A percentile compares a stretch with the other conserved stretches of the same genome.
These are phyloP conservation scores for Quercus agrifolia DNA, from an alignment of 306 rosid genomes.

Conservation along the genomic window DNA sequence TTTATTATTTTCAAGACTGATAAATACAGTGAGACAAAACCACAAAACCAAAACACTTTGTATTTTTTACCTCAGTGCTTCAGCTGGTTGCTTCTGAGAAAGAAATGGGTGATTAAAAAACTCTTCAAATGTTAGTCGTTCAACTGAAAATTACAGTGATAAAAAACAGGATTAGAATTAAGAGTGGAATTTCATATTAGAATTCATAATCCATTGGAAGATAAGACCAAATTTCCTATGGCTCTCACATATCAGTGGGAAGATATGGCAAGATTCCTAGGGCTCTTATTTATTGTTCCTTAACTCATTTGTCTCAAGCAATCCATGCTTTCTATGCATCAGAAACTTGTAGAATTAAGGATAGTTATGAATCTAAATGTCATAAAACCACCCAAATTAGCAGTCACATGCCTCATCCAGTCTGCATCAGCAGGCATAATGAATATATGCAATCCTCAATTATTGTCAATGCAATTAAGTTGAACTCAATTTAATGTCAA, in stretches of 20 bases:
- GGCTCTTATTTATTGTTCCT: neutral
- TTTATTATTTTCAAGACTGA: conserved; percentile 20
- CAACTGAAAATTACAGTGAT: conserved; percentile 64
- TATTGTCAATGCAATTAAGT: conserved; percentile 20
- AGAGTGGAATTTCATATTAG: neutral
- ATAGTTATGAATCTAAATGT: conserved; percentile 18
- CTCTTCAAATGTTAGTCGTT: conserved; percentile 90
- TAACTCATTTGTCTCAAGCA: neutral
- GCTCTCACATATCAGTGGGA: neutral
- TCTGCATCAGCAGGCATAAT: conserved; percentile 24
- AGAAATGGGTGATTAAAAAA: conserved; percentile 85
- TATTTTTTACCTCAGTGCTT: conserved; percentile 51
- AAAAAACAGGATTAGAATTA: conserved; percentile 12
- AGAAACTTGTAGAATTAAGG: conserved; percentile 8
- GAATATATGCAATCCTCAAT: conserved; percentile 4
- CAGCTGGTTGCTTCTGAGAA: conserved; percentile 49
- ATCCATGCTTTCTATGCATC: conserved; percentile 2
- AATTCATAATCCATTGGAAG: conserved; percentile 3
- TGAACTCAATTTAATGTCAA: conserved; percentile 21
- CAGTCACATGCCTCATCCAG: conserved; percentile 19
- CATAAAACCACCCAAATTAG: conserved; percentile 18
- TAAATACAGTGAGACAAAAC: neutral
- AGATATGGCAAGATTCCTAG: neutral
- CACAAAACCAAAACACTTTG: conserved; percentile 20
- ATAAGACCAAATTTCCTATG: conserved; percentile 9